Evolutionary conservation across 2,329 filamentous ascomycete genomes (phyloP), one percentile per base, ranked within the genome.

Genomic region (Penicillium janthinellum): DNA sequence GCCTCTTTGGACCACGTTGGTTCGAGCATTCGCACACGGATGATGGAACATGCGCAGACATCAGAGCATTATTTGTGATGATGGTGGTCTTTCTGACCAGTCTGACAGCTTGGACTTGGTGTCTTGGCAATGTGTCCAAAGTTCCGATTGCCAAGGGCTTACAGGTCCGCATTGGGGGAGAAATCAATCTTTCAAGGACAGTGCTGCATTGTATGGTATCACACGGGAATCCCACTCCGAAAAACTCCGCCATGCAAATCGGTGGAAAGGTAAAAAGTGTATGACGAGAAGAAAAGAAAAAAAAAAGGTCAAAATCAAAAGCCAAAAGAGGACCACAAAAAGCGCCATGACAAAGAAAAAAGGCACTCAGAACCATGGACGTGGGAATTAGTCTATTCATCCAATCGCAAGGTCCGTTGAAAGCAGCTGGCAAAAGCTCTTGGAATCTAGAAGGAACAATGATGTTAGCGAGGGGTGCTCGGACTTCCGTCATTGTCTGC

Each of bases 361-460:
- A 47, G 38, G 22, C 35, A 44, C 39, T 35, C 54, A 49, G 28
- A 31, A 25, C 56, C 45, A 42, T 3, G 48, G 47, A 25, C 20
- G 35, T 35, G 38, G 51, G 28, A 37, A 38, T n/a, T 41, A 25
- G 35, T 25, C 38, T 35, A 37, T 34, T 69, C 64, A 69, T 64
- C 67, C 65, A 65, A 69, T 67, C 54, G 61, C 62, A 54, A 69
- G 62, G 42, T 69, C 67, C 41, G 58, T 62, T 37, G 69, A 67
- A 22, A 74, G 58, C 59, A 74, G 69, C 53, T 72, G 66, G 53
- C 72, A 73, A 44, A 76, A 75, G 11, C 56, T 57, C 45, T 67
- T 65, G 44, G 70, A 68, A 61, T 75, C 74, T 76, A 61, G 25
- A 41, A 51, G 35, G 22, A 14, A 14, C n/a, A 39, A 28, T 6